These are phyloP conservation scores for Dendrobium nobile DNA, from an alignment of 106 monocot genomes.

Conservation along the genomic window DNA sequence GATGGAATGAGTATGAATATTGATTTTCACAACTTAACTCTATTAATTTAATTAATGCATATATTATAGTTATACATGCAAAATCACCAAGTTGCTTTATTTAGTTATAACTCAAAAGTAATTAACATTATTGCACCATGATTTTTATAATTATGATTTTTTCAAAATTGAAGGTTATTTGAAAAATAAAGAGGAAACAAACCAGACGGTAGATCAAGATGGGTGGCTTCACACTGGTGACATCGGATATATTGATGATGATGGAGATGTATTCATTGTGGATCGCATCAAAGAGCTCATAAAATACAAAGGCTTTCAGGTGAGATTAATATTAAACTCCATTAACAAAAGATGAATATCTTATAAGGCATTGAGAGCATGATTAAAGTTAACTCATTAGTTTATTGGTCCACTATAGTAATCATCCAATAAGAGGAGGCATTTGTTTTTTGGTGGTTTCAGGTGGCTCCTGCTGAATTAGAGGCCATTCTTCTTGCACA, in stretches of 20 bases:
- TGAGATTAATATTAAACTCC: background rate
- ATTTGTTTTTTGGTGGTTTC: background rate
- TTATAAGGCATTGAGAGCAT: background rate
- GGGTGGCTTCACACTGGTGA: slow-evolving; percentile 94
- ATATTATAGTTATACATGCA: no score
- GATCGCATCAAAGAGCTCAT: slow-evolving; percentile 96
- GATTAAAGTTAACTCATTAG: background rate
- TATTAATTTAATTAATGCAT: no score
- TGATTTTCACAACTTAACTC: no score
- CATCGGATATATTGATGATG: slow-evolving; percentile 87
- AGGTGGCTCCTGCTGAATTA: slow-evolving; percentile 95
- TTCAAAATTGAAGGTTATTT: slow-evolving; percentile 45
- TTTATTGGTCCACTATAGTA: background rate
- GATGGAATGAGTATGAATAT: no score
- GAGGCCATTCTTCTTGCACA: slow-evolving; percentile 81
- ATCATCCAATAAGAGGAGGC: no score
- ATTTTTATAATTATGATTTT: background rate
- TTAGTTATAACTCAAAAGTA: no score
- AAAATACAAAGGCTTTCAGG: slow-evolving; percentile 98
- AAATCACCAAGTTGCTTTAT: no score
- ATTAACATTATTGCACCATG: no score
- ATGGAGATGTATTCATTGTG: slow-evolving; percentile 85
- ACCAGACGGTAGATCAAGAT: slow-evolving; percentile 41
- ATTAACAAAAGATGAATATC: background rate
- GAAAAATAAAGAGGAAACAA: slow-evolving; percentile 70